Base-by-base conservation (phyloP, 768 basidiomycete species). In the Lentinus brumalis region DNA sequence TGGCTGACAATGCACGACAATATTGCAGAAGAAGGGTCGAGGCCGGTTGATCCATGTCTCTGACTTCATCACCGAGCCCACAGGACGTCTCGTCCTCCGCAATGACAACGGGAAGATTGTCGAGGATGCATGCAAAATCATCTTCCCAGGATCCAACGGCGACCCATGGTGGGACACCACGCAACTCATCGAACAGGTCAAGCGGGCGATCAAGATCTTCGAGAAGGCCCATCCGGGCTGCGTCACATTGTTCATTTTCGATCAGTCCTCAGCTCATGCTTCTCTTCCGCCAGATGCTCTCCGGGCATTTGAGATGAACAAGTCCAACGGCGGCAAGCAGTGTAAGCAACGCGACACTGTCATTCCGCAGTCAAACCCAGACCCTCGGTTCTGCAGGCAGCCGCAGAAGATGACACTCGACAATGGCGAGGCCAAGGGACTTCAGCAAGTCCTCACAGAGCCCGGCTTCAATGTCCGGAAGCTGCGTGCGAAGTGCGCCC, bases 261-360 rank as follows among this genome's bases (percentile, higher is more conserved):
- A 81, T 67, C 74, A 79, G 50, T 78, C 78, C 10, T 78, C 79
- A 2, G 77, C 76, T 30, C 78, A 81, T 66, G 56, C 21, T 10
- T 59, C 67, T 16, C 60, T 62, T 46, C 46, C 51, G 1, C 57
- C 55, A 4, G 69, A 74, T 67, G 65, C 69, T 16, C 59, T 73
- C 7, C 39, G 47, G 5, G 68, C 70, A 38, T 69, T 66, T 16
- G 59, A 72, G 1, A 74, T 75, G 70, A 72, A 72, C 50, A 62
- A 62, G 32, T 18, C 46, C 18, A 47, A 47, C 12, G 46, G 46
- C 2, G 46, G 46, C 18, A 47, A 47, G 46, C 44, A 71, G 46
- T 38, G 42, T 1, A 61, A 62, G 26, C 67, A 57, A 26, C 41
- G 41, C 7, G 59, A 69, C 21, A 72, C 66, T 0, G 44, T 77